Conservation (phyloP, 129 eudicot genomes). For the Artemisia argyi region DNA sequence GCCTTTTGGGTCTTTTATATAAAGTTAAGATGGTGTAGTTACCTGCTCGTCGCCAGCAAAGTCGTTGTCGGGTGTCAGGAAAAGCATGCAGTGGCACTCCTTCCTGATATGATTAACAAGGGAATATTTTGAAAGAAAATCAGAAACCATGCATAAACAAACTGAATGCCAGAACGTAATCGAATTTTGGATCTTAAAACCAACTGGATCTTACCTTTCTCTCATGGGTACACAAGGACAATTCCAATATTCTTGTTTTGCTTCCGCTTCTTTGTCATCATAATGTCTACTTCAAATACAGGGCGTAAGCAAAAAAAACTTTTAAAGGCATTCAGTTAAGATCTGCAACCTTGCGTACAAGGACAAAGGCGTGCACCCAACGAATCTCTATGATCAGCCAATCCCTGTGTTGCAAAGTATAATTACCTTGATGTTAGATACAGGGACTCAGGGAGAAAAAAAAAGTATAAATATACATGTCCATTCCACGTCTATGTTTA, state of each 20-base stretch:
- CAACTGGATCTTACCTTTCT: constrained; percentile 69
- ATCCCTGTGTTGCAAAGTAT: constrained; percentile 40
- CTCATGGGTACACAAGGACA: constrained; percentile 99
- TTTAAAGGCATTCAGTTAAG: neutral
- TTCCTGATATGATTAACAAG: constrained; percentile 44
- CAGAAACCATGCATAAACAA: neutral
- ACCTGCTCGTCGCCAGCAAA: constrained; percentile 96
- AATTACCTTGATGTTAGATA: too few species aligned
- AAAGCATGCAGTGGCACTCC: constrained; percentile 98
- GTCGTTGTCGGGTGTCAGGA: constrained; percentile 84
- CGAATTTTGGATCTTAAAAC: too few species aligned
- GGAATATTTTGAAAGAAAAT: neutral
- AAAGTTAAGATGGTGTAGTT: neutral
- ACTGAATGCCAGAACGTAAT: neutral
- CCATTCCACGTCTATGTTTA: too few species aligned
- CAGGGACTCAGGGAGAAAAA: too few species aligned
- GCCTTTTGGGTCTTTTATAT: neutral
- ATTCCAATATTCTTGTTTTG: constrained; percentile 83
- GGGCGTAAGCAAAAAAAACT: too few species aligned
- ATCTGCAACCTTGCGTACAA: constrained; percentile 44
- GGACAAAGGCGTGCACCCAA: constrained; percentile 85
- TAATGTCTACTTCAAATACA: constrained; percentile 51
- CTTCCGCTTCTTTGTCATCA: constrained; percentile 85
- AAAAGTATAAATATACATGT: too few species aligned
- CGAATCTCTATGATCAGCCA: constrained; percentile 77